phyloP scores from a whole-genome alignment of 73 alveolate species.

The Paramecium sonneborni region DNA sequence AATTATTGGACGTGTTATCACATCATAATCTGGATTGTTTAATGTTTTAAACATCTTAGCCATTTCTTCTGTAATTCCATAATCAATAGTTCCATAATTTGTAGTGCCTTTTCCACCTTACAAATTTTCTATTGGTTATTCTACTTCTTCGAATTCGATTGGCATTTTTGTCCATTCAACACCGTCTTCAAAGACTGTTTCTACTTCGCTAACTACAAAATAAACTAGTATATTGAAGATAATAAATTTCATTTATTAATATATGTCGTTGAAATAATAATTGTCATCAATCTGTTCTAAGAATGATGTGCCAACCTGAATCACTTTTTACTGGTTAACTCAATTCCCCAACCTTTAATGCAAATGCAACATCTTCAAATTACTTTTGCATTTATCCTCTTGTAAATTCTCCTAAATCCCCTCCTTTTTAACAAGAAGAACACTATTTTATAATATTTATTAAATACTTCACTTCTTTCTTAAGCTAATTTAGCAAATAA shows the following conservation, averaged over 20 bases:
- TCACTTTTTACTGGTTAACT: conserved; percentile 93
- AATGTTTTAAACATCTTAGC: conserved; percentile 2
- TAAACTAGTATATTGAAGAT: neutral
- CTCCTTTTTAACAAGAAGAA: conserved; percentile 92
- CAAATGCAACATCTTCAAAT: conserved; percentile 96
- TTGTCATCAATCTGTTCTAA: conserved; percentile 45
- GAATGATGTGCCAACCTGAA: conserved; percentile 77
- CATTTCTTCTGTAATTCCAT: conserved; percentile 1
- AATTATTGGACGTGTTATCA: neutral
- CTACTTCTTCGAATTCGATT: conserved; percentile 13
- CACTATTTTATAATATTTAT: conserved; percentile 65
- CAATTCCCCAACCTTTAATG: conserved; percentile 86
- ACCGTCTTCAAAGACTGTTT: neutral
- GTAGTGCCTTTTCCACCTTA: neutral
- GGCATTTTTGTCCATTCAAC: conserved; percentile 3
- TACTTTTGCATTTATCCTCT: conserved; percentile 92
- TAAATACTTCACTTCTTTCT: conserved; percentile 37
- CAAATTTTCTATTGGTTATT: conserved; percentile 11
- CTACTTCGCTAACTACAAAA: neutral
- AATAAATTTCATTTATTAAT: conserved; percentile 2
- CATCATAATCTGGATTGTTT: conserved; percentile 6
- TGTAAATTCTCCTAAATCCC: conserved; percentile 93
- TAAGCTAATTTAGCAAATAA: conserved; percentile 17
- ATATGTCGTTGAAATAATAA: neutral
- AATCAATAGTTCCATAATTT: conserved; percentile 2